These are phyloP conservation scores for Austroboletus festivus DNA, from an alignment of 768 basidiomycete species.

Conservation along the genomic window DNA sequence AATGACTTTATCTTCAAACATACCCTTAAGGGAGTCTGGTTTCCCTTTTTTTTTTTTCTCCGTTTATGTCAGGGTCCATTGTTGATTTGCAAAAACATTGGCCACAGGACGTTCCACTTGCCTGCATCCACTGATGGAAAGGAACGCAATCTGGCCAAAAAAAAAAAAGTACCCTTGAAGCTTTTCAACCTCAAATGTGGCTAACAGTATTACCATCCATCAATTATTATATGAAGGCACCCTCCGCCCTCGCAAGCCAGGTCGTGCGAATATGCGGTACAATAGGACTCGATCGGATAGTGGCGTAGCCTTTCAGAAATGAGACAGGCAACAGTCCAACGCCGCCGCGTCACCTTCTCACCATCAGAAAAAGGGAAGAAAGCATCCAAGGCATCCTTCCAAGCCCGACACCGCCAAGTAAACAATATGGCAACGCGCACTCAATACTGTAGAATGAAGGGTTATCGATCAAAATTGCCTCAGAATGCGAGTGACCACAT, in stretches of 20 bases:
- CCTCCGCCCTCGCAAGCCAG: constrained; percentile 1
- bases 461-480: constrained; percentile 9
- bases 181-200: background rate
- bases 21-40: background rate
- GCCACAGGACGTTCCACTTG: too few relatives aligned
- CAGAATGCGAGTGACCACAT: constrained; percentile 1
- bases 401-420: constrained; percentile 4
- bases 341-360: too few relatives aligned
- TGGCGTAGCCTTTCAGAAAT: constrained; percentile 17
- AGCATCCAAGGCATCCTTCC: too few relatives aligned
- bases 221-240: constrained; percentile 19
- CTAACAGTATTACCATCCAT: background rate
- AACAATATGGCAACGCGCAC: background rate
- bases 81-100: too few relatives aligned
- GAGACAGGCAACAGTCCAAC: background rate
- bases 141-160: constrained; percentile 14
- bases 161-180: background rate
- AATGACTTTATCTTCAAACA: background rate
- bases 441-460: background rate
- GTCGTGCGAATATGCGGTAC: constrained; percentile 22
- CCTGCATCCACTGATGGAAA: background rate
- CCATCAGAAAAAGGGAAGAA: background rate
- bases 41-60: background rate
- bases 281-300: constrained; percentile 7
- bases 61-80: too few relatives aligned